phyloP scores from a whole-genome alignment of 129 eudicot species.

The Flaveria ramosissima region DNA sequence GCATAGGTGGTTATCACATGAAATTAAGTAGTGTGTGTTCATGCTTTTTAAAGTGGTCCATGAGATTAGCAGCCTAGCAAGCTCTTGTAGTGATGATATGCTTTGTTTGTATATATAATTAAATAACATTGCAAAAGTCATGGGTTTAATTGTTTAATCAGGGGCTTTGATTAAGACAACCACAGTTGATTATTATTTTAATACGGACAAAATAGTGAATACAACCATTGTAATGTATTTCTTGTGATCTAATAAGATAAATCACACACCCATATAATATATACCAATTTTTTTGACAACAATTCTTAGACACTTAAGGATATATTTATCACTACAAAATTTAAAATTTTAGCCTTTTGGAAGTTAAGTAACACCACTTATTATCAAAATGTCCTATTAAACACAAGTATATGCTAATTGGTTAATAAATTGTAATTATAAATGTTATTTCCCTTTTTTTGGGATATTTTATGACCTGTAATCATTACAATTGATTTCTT shows the following conservation, averaged over 20 bases:
- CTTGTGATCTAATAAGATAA: not conserved
- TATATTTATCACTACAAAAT: too few relatives aligned
- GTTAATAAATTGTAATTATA: not conserved
- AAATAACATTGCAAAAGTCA: not conserved
- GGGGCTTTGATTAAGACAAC: slow-evolving; percentile 28
- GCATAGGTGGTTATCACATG: slow-evolving; percentile 32
- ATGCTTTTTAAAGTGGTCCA: slow-evolving; percentile 34
- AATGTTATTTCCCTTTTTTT: not conserved
- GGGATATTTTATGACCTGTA: too few relatives aligned
- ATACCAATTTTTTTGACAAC: too few relatives aligned
- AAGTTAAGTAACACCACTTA: too few relatives aligned
- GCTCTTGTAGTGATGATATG: slow-evolving; percentile 18
- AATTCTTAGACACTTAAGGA: too few relatives aligned
- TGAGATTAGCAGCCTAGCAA: slow-evolving; percentile 27
- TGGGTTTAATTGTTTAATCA: slow-evolving; percentile 11
- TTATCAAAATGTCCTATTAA: too few relatives aligned
- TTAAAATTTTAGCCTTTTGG: too few relatives aligned
- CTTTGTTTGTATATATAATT: slow-evolving; percentile 7
- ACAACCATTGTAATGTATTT: slow-evolving; percentile 11
- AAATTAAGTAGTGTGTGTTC: slow-evolving; percentile 17
- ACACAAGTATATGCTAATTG: not conserved
- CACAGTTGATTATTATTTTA: not conserved
- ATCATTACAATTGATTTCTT: too few relatives aligned
- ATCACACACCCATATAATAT: not conserved
- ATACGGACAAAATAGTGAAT: not conserved